A percentile compares a stretch with the other conserved stretches of the same genome.
phyloP scores from a whole-genome alignment of 352 stramenopile species.

The Pythium aquatile region DNA sequence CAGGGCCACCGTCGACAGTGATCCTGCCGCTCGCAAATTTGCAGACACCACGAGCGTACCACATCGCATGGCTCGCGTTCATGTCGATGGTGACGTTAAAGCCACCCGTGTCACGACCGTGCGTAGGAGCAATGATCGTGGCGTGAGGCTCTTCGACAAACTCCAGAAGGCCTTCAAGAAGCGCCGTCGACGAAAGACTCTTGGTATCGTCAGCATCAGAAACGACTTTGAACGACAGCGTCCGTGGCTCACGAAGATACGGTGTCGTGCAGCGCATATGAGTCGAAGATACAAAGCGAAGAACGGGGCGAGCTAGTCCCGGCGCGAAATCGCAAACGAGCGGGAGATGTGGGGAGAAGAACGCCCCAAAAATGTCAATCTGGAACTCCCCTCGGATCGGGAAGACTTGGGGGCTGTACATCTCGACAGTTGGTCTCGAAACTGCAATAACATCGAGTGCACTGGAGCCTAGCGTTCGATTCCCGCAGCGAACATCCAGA shows the following conservation, averaged over 20 bases:
- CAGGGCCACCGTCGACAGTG: not conserved
- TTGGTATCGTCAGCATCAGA: not conserved
- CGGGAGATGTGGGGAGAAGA: slow-evolving; percentile 14
- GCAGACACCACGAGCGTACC: slow-evolving; percentile 14
- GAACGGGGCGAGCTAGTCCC: not conserved
- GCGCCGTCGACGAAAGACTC: not conserved
- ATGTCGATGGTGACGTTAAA: slow-evolving; percentile 17
- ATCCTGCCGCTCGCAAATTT: slow-evolving; percentile 3
- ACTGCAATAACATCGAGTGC: slow-evolving; percentile 1
- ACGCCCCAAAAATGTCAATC: slow-evolving; percentile 21
- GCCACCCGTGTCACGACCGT: slow-evolving; percentile 7
- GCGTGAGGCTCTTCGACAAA: slow-evolving; percentile 12
- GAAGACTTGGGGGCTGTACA: slow-evolving; percentile 28
- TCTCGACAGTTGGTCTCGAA: slow-evolving; percentile 8
- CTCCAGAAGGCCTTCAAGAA: slow-evolving; percentile 21
- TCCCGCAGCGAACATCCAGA: slow-evolving; percentile 12
- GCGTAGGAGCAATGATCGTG: not conserved
- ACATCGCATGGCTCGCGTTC: not conserved
- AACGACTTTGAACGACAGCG: slow-evolving; percentile 10
- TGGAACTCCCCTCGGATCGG: slow-evolving; percentile 5
- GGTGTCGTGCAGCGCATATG: slow-evolving; percentile 20
- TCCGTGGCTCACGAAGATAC: not conserved
- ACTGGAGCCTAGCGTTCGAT: not conserved
- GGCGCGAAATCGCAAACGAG: slow-evolving; percentile 23
- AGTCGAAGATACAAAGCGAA: slow-evolving; percentile 18